phyloP scores from a whole-genome alignment of 2,329 filamentous ascomycete genomes.

The Ilyonectria destructans region DNA sequence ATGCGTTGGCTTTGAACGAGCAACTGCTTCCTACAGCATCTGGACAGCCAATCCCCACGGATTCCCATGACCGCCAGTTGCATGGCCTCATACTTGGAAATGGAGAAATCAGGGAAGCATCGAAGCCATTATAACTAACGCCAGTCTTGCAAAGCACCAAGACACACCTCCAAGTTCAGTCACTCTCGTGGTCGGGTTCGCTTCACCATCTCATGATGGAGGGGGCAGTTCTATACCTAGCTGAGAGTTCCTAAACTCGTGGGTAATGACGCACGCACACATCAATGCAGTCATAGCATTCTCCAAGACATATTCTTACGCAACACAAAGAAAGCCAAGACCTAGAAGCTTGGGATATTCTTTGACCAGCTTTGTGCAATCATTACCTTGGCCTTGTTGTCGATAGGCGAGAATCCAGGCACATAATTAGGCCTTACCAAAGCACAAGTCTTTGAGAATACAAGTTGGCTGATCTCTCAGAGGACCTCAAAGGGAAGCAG shows the following conservation, averaged over 20 bases:
- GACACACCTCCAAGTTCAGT: too few species aligned
- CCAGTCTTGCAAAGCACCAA: neutral
- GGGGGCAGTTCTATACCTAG: neutral
- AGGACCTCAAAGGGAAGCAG: neutral
- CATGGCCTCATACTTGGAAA: conserved; percentile 84
- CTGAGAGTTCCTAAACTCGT: too few species aligned
- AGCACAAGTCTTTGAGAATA: neutral
- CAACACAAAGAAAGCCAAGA: neutral
- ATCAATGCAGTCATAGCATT: neutral
- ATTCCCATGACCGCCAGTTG: conserved; percentile 83
- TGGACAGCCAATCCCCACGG: conserved; percentile 80
- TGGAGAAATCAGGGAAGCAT: conserved; percentile 68
- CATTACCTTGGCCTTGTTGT: neutral
- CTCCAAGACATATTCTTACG: neutral
- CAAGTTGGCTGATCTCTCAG: neutral
- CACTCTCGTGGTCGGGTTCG: neutral
- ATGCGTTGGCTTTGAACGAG: conserved; percentile 88
- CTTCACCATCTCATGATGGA: neutral
- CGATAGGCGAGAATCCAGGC: neutral
- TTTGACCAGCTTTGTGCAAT: neutral
- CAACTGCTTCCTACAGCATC: conserved; percentile 78
- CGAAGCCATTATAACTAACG: conserved; percentile 58
- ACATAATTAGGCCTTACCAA: too few species aligned
- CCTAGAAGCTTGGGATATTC: neutral
- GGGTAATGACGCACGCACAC: neutral